Evolutionary conservation across 176 grass and related monocot genomes (phyloP), one percentile per base, ranked within the genome.

Genomic region (Phyllostachys edulis): DNA sequence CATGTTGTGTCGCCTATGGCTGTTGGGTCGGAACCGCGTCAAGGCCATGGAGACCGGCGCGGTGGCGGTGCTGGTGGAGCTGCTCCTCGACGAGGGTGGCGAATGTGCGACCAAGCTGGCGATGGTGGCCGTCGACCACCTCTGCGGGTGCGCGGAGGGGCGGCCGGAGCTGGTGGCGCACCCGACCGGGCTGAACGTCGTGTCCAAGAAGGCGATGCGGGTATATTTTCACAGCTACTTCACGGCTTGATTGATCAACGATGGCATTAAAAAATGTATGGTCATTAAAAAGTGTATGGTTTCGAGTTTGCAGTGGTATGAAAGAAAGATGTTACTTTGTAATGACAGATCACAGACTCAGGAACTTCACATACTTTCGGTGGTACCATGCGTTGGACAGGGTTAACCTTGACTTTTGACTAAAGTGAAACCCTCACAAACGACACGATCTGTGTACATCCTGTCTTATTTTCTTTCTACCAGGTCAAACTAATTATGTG

Each of bases 71-170:
- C 71, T 94, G 62, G 69, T 99, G 26, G 91, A 96, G 78, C 74
- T 90, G 21, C 87, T 99, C 82, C 88, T 94, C 16, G 87, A 85
- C 49, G 82, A 65, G 12, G 65, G 36, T 3, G 39, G 90, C 23
- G 82, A 62, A 21, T 85, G 82, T 67, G 12, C 9, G 0, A 40
- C 79, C 27, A 89, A 95, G 91, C 76, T 93, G 45, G 84, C 85
- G 17, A 55, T 98, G 68, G 75, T 78, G 57, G 87, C 85, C 15
- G 56, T 98, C 20, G 96, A 93, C 39, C 91, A 92, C 77, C 76
- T 95, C 13, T 93, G 96, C 57, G 77, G 91, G 11, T 93, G 91
- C 73, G 91, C 89, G 0, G 96, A 98, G 71, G 96, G 93, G 1
- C 73, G 93, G 16, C 70, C 89, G 6, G 88, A 91, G 18, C 72